Evolutionary conservation across 768 basidiomycete species (phyloP), one percentile per base, ranked within the genome.

Genomic region (Cytidiella melzeri): DNA sequence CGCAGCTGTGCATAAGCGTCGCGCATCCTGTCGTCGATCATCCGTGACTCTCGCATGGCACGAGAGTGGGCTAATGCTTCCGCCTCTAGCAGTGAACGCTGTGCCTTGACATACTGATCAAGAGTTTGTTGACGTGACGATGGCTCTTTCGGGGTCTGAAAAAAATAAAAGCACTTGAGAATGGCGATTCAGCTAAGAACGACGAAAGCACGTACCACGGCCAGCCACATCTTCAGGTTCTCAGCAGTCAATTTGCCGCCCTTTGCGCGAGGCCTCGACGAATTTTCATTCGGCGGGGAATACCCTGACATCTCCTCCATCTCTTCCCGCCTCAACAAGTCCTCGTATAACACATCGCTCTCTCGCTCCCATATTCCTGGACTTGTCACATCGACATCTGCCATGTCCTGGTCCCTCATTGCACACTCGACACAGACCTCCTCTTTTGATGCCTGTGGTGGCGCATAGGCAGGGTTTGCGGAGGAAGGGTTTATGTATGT

Each of bases 381-480:
- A 24, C 83, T 80, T 3, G 83, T 78, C 19, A 96, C 96, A 64
- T 89, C 79, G 21, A 99, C 92, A 64, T 96, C 94, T 7, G 85
- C 91, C 87, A 99, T 92, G 64, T 99, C 96, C 62, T 95, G 82
- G 66, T 99, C 96, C 26, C 96, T 84, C 94, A 98, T 98, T 50
- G 96, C 87, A 62, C 96, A 99, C 66, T 98, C 96, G 28, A 96
- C 74, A 58, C 95, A 99, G 25, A 97, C 71, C 64, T 98, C 95
- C 58, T 89, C 87, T 55, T 78, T 82, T 9, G 68, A 71, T 4
- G 59, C 61, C 24, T 67, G 79, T 20, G 73, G 78, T 12, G 71
- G 71, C 26, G 81, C 59, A 58, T 79, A 81, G 3, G 81, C 74
- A 3, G 84, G 76, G 53, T 84, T 81, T 1, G 77, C 62, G 53